Evolutionary conservation across 805 yeast species (phyloP).

Genomic region (Teunomyces gatunensis): DNA sequence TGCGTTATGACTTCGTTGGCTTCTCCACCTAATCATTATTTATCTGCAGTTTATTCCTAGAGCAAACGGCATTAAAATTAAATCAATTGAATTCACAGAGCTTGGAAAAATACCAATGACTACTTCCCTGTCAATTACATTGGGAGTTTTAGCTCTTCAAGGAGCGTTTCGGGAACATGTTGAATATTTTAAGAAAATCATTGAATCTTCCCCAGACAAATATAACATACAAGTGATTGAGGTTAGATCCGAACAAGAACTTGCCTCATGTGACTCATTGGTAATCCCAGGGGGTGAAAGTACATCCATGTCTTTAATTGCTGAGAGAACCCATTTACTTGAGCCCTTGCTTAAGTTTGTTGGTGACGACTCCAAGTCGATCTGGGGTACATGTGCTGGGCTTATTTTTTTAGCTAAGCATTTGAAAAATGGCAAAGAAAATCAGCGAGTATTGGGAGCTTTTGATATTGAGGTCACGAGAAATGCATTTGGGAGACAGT

Average conservation of each 20-base stretch:
- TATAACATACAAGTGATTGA: constrained; percentile 39
- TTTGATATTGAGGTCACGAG: constrained; percentile 62
- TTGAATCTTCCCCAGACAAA: constrained; percentile 10
- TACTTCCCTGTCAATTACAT: background rate
- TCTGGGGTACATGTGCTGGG: constrained; percentile 91
- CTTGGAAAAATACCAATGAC: constrained; percentile 8
- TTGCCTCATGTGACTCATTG: constrained; percentile 52
- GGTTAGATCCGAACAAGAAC: constrained; percentile 53
- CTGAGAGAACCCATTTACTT: constrained; percentile 60
- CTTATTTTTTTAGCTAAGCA: constrained; percentile 61
- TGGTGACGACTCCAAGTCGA: constrained; percentile 45
- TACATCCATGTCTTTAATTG: constrained; percentile 66
- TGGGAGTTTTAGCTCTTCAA: constrained; percentile 76
- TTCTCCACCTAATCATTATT: background rate
- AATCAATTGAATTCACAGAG: background rate
- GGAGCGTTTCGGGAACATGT: constrained; percentile 78
- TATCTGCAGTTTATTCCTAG: background rate
- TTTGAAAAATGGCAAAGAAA: constrained; percentile 49
- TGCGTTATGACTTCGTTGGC: too few species aligned
- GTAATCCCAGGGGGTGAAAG: constrained; percentile 76
- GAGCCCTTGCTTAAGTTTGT: constrained; percentile 54
- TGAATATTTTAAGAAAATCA: constrained; percentile 42
- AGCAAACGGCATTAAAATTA: background rate
- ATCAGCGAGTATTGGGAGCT: constrained; percentile 61
- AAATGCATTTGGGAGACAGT: constrained; percentile 78